Percentiles rank a stretch among this genome's conserved stretches.
phyloP scores from a whole-genome alignment of 306 rosid genomes.

The Sechiopsis laciniata region DNA sequence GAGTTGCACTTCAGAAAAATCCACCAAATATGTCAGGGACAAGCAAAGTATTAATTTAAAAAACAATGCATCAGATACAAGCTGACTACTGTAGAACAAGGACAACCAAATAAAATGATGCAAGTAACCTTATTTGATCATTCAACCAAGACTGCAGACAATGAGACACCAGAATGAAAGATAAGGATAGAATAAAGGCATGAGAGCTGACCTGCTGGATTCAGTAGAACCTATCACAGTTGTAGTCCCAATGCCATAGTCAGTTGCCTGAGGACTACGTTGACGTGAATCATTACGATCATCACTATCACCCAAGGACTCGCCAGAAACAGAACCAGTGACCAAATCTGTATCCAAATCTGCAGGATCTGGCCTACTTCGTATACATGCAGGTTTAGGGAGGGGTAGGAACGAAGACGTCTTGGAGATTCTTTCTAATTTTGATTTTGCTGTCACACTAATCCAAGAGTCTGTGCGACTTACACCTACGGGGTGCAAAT shows the following conservation, averaged over 20 bases:
- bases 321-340: slow-evolving; percentile 63
- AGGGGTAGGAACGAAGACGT: slow-evolving; percentile 57
- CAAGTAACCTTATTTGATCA: slow-evolving; percentile 11
- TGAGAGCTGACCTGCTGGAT: slow-evolving; percentile 55
- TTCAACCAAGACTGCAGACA: slow-evolving; percentile 3
- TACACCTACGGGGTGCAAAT: slow-evolving; percentile 53
- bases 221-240: slow-evolving; percentile 57
- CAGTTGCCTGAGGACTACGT: slow-evolving; percentile 68
- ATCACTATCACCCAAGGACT: slow-evolving; percentile 64
- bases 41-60: slow-evolving; percentile 28
- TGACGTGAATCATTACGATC: slow-evolving; percentile 62
- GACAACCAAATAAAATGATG: not conserved
- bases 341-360: slow-evolving; percentile 75
- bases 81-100: not conserved
- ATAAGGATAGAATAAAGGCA: not conserved
- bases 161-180: not conserved
- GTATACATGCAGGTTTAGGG: slow-evolving; percentile 72
- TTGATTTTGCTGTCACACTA: slow-evolving; percentile 53
- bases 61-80: slow-evolving; percentile 20
- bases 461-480: slow-evolving; percentile 81
- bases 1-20: slow-evolving; percentile 46
- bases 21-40: slow-evolving; percentile 34
- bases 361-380: slow-evolving; percentile 44
- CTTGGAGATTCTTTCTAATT: slow-evolving; percentile 56
- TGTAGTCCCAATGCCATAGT: slow-evolving; percentile 60